Conservation (phyloP, 306 rosid species). For the Vigna hirtella region DNA sequence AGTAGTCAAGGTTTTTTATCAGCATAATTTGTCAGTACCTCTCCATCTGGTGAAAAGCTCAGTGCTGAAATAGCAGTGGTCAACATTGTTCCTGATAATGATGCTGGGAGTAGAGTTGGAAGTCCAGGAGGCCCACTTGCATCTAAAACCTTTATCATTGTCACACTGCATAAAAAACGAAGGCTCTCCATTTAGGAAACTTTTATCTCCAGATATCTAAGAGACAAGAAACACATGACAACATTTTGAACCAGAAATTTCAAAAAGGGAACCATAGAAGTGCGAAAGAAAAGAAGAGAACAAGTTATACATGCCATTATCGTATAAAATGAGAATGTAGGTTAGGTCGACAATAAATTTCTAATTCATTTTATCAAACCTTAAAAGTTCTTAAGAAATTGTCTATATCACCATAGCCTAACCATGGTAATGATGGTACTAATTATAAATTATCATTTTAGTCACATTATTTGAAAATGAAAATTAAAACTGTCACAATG, state of each 20-base stretch:
- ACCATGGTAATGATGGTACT: not conserved
- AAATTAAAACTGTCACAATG: constrained; percentile 32
- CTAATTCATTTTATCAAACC: constrained; percentile 19
- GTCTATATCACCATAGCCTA: constrained; percentile 14
- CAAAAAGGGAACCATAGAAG: constrained; percentile 6
- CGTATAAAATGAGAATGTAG: constrained; percentile 27
- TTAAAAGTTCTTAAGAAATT: not conserved
- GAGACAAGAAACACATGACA: constrained; percentile 20
- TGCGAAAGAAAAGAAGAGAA: not conserved
- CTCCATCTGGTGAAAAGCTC: constrained; percentile 99
- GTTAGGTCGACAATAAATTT: constrained; percentile 24
- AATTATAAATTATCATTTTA: constrained; percentile 8
- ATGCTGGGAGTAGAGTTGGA: constrained; percentile 78
- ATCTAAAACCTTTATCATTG: constrained; percentile 86
- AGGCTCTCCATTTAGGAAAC: constrained; percentile 36
- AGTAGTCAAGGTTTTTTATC: constrained; percentile 24
- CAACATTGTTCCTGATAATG: constrained; percentile 61
- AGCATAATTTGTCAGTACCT: constrained; percentile 59
- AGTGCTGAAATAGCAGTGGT: constrained; percentile 85
- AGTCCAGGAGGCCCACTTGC: constrained; percentile 99
- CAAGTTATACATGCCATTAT: constrained; percentile 26
- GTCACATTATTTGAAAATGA: constrained; percentile 32
- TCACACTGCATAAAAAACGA: constrained; percentile 62
- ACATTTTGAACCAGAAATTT: constrained; percentile 36
- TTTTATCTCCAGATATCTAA: constrained; percentile 30